Base-by-base conservation (phyloP, 192 early-diverging fungal genomes). In the Backusella tarrabulga region DNA sequence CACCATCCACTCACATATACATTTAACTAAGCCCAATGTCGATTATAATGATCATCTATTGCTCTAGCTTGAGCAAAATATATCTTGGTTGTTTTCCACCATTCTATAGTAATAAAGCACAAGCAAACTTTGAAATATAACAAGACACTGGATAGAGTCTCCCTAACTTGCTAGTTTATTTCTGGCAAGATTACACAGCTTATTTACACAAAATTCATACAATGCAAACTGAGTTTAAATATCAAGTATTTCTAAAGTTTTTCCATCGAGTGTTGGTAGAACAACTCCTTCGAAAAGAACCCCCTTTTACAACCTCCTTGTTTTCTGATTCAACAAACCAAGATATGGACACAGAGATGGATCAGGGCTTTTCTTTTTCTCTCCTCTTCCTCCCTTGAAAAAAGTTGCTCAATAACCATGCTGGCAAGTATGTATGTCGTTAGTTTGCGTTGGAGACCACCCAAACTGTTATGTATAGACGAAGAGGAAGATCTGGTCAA, bases 391-490 rank as follows among this genome's bases (percentile, higher is more conserved):
- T 54, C n/a, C 19, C 23, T 60, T 9, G 23, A 23, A 60, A 23
- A 60, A 60, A 60, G 23, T 11, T 23, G 23, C 3, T 60, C 21
- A 60, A 50, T 50, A 50, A 50, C 54, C 6, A 60, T 60, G 54
- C 11, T 60, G 9, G 54, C 56, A 63, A 63, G 23, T 63, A 63
- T 63, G 56, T 70, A 70, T 70, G 21, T 70, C 21, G 68, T 70
- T 36, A 70, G 68, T 40, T 21, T 70, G 21, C 34, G 68, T 26
- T 70, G 68, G 68, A 70, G 68, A 41, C 68, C 68, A 40, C 68
- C 68, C 19, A 70, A 70, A 70, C 12, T 70, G 14, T 21, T 70
- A 0, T 63, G 56, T 29, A 29, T 63, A 9, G 38, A 41, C 21
- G 68, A 70, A 41, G 68, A 70, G 38, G 38, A 70, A 70, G 34